Evolutionary conservation across 2,329 filamentous ascomycete species (phyloP), one percentile per base, ranked within the genome.

Genomic region (Paraconiothyrium brasiliense): DNA sequence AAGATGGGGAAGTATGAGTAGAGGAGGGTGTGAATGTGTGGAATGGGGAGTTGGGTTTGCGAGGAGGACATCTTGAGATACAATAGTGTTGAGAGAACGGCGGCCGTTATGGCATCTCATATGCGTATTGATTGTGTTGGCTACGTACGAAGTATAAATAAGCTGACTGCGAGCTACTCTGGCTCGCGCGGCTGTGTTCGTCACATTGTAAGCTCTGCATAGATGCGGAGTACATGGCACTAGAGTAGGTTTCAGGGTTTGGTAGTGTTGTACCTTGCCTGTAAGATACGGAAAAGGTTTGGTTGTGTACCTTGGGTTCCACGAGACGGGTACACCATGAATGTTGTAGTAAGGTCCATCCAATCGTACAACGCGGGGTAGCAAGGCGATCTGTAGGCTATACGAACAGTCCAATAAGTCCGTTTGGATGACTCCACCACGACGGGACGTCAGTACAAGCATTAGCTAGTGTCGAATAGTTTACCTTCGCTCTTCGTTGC

Each of bases 1-100:
- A 60, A 16, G 37, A 54, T 3, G 41, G 56, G 54, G 20, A 32
- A 49, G 30, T 52, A 51, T 32, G 39, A 35, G 39, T 44, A 44
- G 43, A 35, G 32, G 59, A 63, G 57, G 56, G 62, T 48, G 22
- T 43, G 27, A 41, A 39, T 44, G 11, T 27, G 13, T 13, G 46
- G 24, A 39, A 41, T 52, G 3, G n/a, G 14, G 7, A 16, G 14
- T 4, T 14, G 14, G 5, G n/a, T 10, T 22, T 39, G 13, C 7
- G 49, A 41, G 10, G 35, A 16, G 10, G 20, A 27, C 35, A 39
- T 39, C 14, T 27, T 48, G 46, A n/a, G 4, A n/a, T 1, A 4
- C n/a, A 41, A 9, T 46, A 46, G 6, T 46, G 24, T 2, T 10
- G 20, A 8, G 20, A 22, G 9, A 11, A 1, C 1, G 43, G 20